Evolutionary conservation across 2,329 filamentous ascomycete species (phyloP).

Genomic region (Cryphonectria nitschkei): DNA sequence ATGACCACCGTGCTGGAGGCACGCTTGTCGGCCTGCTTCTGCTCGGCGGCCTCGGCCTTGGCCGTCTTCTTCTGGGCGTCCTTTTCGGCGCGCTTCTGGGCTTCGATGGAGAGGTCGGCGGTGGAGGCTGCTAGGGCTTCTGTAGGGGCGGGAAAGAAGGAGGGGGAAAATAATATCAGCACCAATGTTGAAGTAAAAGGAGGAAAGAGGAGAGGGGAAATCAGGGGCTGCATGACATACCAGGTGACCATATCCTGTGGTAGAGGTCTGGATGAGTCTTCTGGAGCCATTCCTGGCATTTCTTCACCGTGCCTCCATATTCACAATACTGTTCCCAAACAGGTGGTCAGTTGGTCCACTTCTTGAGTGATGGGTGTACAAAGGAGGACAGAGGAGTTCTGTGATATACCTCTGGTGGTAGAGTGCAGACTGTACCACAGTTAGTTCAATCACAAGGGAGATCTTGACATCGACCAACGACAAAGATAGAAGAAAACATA

Average conservation of each 20-base stretch:
- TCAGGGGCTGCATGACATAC: constrained; percentile 48
- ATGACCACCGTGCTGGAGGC: constrained; percentile 84
- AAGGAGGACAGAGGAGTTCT: background rate
- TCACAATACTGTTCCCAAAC: constrained; percentile 81
- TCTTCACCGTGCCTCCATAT: constrained; percentile 94
- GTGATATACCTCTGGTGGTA: constrained; percentile 64
- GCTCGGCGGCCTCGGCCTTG: constrained; percentile 86
- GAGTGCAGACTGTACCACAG: constrained; percentile 57
- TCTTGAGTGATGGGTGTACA: background rate
- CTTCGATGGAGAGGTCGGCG: constrained; percentile 83
- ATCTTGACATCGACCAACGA: constrained; percentile 4
- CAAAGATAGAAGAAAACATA: constrained; percentile 42
- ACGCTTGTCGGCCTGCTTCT: constrained; percentile 80
- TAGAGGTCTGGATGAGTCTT: constrained; percentile 76
- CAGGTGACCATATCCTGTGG: constrained; percentile 80
- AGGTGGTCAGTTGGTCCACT: constrained; percentile 4
- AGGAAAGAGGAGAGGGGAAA: background rate
- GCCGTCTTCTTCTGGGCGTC: constrained; percentile 96
- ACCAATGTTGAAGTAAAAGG: constrained; percentile 5
- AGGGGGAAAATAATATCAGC: constrained; percentile 17
- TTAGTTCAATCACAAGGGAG: constrained; percentile 23
- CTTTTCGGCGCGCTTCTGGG: constrained; percentile 92
- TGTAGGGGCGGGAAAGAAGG: constrained; percentile 38
- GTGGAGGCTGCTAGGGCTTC: constrained; percentile 84
- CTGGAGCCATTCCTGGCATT: constrained; percentile 95